phyloP scores from a whole-genome alignment of 305 asterid genomes.

The Lippia alba region DNA sequence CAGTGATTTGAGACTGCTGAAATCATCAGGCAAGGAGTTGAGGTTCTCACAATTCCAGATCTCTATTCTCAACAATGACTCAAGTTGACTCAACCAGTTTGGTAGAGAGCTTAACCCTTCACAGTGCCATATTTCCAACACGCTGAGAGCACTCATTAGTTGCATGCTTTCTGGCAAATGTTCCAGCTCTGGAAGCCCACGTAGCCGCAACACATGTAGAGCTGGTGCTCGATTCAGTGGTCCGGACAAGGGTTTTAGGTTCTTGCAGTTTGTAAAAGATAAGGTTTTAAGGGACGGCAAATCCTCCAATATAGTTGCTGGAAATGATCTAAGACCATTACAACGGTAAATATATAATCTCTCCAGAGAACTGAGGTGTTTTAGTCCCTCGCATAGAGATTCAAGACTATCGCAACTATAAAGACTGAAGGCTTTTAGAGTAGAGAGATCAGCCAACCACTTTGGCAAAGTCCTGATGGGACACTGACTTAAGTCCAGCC shows the following conservation, averaged over 20 bases:
- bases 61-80: background rate
- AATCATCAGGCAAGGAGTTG: constrained; percentile 34
- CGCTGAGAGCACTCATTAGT: constrained; percentile 9
- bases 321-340: constrained; percentile 30
- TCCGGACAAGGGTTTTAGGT: constrained; percentile 31
- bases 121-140: background rate
- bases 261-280: constrained; percentile 2
- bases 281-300: constrained; percentile 19
- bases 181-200: background rate
- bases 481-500: background rate
- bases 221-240: background rate
- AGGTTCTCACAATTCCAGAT: constrained; percentile 11
- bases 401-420: background rate
- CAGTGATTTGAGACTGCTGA: constrained; percentile 30
- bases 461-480: constrained; percentile 15
- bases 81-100: constrained; percentile 16
- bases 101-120: constrained; percentile 27
- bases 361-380: constrained; percentile 21
- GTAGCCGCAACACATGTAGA: constrained; percentile 13
- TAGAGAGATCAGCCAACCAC: constrained; percentile 30
- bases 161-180: constrained; percentile 28
- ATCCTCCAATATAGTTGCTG: constrained; percentile 16
- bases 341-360: background rate
- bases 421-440: constrained; percentile 15
- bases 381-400: background rate